These are phyloP conservation scores for Colletotrichum liaoningense DNA, from an alignment of 2,329 filamentous ascomycete species.

Conservation along the genomic window DNA sequence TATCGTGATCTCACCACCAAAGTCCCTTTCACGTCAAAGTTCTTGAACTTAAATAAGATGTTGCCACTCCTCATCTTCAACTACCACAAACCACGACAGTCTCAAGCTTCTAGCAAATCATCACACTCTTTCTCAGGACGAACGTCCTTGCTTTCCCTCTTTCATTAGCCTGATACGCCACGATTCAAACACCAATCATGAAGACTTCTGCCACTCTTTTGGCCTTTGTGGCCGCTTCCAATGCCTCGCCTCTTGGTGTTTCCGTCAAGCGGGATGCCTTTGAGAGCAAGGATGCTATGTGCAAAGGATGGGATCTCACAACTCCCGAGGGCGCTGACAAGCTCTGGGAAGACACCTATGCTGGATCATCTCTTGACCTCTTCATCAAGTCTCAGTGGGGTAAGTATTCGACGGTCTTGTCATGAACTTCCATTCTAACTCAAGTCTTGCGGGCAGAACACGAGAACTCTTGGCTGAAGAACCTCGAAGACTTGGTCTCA, in stretches of 20 bases:
- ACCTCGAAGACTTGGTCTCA: conserved; percentile 15
- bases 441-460: not conserved
- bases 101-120: not conserved
- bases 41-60: not conserved
- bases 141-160: not conserved
- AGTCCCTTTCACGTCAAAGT: not conserved
- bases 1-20: not conserved
- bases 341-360: conserved; percentile 9
- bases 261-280: not conserved
- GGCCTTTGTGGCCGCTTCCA: not conserved
- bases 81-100: not conserved
- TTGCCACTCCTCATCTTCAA: not conserved
- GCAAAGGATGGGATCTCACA: conserved; percentile 23
- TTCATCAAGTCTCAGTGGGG: conserved; percentile 20
- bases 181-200: not conserved
- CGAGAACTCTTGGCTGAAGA: conserved; percentile 22
- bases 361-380: conserved; percentile 10
- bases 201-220: conserved; percentile 4
- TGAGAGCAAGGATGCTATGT: conserved; percentile 15
- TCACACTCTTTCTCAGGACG: not conserved
- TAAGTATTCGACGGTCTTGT: not conserved
- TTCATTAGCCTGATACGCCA: not conserved
- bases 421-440: not conserved
- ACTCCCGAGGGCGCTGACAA: conserved; percentile 15
- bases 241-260: not conserved